Evolutionary conservation across 305 asterid genomes (phyloP).

Genomic region (Plantago lanceolata): DNA sequence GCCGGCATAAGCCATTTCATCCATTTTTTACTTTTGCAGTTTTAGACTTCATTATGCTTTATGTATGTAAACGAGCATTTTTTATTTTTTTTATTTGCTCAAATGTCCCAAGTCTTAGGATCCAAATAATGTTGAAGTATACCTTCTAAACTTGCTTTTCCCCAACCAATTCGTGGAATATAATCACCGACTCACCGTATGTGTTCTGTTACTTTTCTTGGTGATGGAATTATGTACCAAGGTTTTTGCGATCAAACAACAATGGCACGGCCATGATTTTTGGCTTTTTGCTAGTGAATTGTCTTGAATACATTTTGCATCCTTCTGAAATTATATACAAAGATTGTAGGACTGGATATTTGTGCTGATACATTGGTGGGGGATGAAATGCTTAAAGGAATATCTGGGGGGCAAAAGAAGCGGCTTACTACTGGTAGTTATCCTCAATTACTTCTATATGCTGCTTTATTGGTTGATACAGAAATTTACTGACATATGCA

Average conservation of each 20-base stretch:
- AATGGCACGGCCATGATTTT: not conserved
- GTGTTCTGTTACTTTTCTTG: slow-evolving; percentile 9
- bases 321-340: slow-evolving; percentile 41
- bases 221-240: slow-evolving; percentile 11
- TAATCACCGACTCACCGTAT: too few species aligned
- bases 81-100: slow-evolving; percentile 1
- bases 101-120: not conserved
- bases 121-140: too few species aligned
- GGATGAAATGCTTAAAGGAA: slow-evolving; percentile 80
- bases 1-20: not conserved
- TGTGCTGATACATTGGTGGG: slow-evolving; percentile 83
- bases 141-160: not conserved
- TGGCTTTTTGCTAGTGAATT: slow-evolving; percentile 6
- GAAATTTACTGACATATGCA: slow-evolving; percentile 31
- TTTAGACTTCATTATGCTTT: not conserved
- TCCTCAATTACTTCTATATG: slow-evolving; percentile 23
- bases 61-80: slow-evolving; percentile 6
- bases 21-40: not conserved
- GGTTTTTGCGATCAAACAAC: slow-evolving; percentile 15
- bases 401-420: slow-evolving; percentile 81
- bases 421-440: slow-evolving; percentile 65
- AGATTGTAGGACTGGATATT: slow-evolving; percentile 78
- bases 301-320: slow-evolving; percentile 20
- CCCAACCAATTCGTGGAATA: too few species aligned
- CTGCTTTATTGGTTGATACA: slow-evolving; percentile 21